phyloP scores from a whole-genome alignment of 257 asterid genomes.

The Fraxinus excelsior region DNA sequence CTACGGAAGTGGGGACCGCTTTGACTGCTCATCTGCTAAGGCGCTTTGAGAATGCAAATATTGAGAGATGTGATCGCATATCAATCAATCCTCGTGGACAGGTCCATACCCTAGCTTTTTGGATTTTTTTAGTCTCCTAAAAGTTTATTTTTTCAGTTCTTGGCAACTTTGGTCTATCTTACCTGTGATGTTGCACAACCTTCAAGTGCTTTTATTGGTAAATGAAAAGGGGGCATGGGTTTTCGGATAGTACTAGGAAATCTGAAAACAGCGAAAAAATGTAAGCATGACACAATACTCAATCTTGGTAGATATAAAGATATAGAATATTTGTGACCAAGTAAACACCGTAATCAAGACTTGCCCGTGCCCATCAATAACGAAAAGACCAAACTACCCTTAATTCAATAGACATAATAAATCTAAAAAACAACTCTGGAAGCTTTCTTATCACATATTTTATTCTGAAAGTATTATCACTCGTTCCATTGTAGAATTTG shows the following conservation, averaged over 20 bases:
- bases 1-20: slow-evolving; percentile 84
- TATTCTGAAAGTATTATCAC: not conserved
- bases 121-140: slow-evolving; percentile 12
- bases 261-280: not conserved
- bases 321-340: not conserved
- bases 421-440: not conserved
- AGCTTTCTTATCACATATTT: not conserved
- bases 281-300: not conserved
- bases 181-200: not conserved
- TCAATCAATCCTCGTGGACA: slow-evolving; percentile 95
- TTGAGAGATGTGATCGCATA: slow-evolving; percentile 87
- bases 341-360: not conserved
- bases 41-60: slow-evolving; percentile 75
- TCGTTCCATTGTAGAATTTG: not conserved
- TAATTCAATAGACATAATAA: not conserved
- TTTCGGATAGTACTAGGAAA: not conserved
- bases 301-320: not conserved
- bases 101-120: slow-evolving; percentile 42
- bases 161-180: not conserved
- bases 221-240: not conserved
- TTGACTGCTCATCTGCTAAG: slow-evolving; percentile 82
- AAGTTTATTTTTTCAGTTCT: not conserved
- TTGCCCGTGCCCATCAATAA: not conserved
- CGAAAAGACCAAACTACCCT: not conserved
- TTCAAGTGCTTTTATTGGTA: not conserved